Base-by-base conservation (phyloP, 345 rosid species). In the Salix arbutifolia region DNA sequence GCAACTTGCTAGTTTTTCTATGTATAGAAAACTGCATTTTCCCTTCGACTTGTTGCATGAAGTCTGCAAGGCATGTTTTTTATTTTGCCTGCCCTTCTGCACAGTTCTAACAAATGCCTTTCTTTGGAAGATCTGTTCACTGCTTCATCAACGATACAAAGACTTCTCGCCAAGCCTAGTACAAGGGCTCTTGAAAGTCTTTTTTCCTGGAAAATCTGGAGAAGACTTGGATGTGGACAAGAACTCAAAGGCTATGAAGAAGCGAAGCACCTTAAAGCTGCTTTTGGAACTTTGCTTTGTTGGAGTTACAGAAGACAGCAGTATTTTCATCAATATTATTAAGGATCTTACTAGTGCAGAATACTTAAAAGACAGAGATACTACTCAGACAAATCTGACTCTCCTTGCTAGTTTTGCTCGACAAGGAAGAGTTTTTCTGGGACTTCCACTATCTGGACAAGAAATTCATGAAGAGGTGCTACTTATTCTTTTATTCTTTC, bases 361-460 rank as follows among this genome's bases (percentile, higher is more conserved):
- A 78, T 89, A 90, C 78, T 80, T 94, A 81, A 96, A 91, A 85
- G 99, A 96, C 81, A 86, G 95, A 66, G 99, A 94, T 87, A 72
- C 91, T 42, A 92, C 99, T 77, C 99, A 89, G 65, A 88, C 97
- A 72, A 96, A 96, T 85, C 81, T 94, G 82, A 91, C 98, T 62
- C 94, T 96, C 78, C 97, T 96, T 75, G 90, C 93, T 77, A 89
- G 97, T 88, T 96, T 96, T 88, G 97, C 97, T 86, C 88, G 97
- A 64, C 99, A 96, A 92, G 99, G 96, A 69, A 90, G 98, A 88
- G 85, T 90, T 58, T 94, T 96, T 81, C 78, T 94, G 56, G 99
- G 98, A 61, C 93, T 96, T 81, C 89, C 97, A n/a, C 84, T 87
- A 6, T 90, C 98, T 80, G 96, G 94, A 73, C 99, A 83, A 77